Evolutionary conservation across 1,284 basidiomycete species (phyloP).

Genomic region (Phlebopus sp.): DNA sequence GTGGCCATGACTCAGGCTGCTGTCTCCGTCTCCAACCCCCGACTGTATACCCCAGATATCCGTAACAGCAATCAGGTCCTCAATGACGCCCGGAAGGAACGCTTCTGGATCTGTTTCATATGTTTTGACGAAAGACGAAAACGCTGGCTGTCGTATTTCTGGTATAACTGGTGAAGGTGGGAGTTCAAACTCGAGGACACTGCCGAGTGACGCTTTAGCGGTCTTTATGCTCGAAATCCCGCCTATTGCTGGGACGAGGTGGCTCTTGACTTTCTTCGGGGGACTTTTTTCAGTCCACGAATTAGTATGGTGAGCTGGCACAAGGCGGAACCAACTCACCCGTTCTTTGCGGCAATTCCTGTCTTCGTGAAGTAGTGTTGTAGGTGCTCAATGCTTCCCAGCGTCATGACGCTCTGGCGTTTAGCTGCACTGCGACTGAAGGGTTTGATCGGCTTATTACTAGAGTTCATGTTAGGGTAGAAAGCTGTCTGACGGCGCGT

Average conservation of each 20-base stretch:
- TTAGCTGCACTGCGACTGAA: slow-evolving; percentile 85
- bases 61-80: slow-evolving; percentile 63
- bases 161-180: slow-evolving; percentile 68
- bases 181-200: slow-evolving; percentile 51
- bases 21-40: background rate
- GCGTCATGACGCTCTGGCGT: slow-evolving; percentile 80
- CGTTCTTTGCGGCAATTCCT: slow-evolving; percentile 67
- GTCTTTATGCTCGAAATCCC: slow-evolving; percentile 39
- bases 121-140: slow-evolving; percentile 55
- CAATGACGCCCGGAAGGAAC: slow-evolving; percentile 66
- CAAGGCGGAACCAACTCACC: slow-evolving; percentile 45
- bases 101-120: slow-evolving; percentile 71
- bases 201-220: slow-evolving; percentile 40
- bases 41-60: slow-evolving; percentile 49
- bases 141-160: slow-evolving; percentile 39
- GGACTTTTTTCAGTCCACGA: slow-evolving; percentile 36
- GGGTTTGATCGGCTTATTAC: slow-evolving; percentile 71
- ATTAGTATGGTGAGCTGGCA: slow-evolving; percentile 8
- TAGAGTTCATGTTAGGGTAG: slow-evolving; percentile 69
- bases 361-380: slow-evolving; percentile 89
- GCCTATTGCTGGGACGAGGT: slow-evolving; percentile 73
- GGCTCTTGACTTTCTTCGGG: slow-evolving; percentile 52
- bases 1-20: slow-evolving; percentile 1
- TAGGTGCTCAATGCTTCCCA: slow-evolving; percentile 84
- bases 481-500: slow-evolving; percentile 63